Evolutionary conservation across 441 rosid species (phyloP), one percentile per base, ranked within the genome.

Genomic region (Hura crepitans): DNA sequence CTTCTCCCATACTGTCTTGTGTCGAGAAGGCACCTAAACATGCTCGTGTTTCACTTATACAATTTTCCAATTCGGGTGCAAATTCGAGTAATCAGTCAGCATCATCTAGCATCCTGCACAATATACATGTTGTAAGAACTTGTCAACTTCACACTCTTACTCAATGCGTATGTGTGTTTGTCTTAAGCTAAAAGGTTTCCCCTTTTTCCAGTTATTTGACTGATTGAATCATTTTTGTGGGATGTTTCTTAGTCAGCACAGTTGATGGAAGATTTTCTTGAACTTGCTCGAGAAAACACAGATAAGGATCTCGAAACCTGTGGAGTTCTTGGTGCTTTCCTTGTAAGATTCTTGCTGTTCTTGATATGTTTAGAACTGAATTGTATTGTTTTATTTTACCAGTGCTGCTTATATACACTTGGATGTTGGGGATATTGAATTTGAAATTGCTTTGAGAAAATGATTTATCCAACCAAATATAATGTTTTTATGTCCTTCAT

Each of bases 271-370:
- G 89, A 86, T 81, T 92, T 92, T 75, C 87, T 88, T 69, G 89
- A 89, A 77, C 89, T 93, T 68, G 93, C 96, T 35, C 80, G 82
- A 81, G 92, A 87, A 66, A 93, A 90, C 80, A 89, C 98, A 15
- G 85, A 89, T 72, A 84, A 89, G 58, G 96, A 90, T 82, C 91
- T 90, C 57, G 98, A 92, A 80, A 90, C 96, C 47, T 90, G 98
- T 76, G 97, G 97, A 31, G 79, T 87, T 78, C 97, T 90, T 43
- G 87, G 87, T 73, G 96, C 96, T 37, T 87, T 82, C 74, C 90
- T 84, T 71, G 97, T 90, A 85, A 80, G 89, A 70, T 70, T 43
- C 39, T 18, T 69, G 50, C 47, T 65, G 63, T 66, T 58, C 62
- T 37, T 46, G 15, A 18, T 5, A 3, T 13, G 15, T 9, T 63